Conservation (phyloP, 2,329 filamentous ascomycete species). For the Diaporthe nobilis region DNA sequence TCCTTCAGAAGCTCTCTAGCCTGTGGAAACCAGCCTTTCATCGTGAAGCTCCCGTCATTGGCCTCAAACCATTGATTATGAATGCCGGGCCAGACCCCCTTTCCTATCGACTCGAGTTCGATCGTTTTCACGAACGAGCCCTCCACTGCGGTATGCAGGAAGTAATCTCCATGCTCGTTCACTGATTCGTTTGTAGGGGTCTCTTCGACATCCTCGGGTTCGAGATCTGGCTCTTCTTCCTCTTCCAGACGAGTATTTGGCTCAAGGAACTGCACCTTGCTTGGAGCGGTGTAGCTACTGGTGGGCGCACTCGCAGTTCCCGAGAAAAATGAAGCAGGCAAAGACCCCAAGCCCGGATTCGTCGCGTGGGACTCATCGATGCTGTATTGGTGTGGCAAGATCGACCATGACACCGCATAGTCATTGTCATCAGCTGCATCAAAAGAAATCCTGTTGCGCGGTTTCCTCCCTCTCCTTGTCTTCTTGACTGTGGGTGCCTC, state of each 20-base stretch:
- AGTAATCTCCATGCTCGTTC: conserved; percentile 15
- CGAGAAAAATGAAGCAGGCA: conserved; percentile 47
- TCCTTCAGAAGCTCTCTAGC: conserved; percentile 53
- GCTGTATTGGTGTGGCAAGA: conserved; percentile 35
- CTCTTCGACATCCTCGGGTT: conserved; percentile 38
- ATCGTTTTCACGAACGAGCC: conserved; percentile 8
- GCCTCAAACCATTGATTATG: conserved; percentile 52
- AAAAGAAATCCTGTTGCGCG: background rate
- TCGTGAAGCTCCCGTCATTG: conserved; percentile 55
- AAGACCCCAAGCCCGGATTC: conserved; percentile 43
- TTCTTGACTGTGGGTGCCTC: conserved; percentile 8
- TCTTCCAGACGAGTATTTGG: conserved; percentile 58
- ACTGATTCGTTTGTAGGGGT: conserved; percentile 26
- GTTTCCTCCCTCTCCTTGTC: conserved; percentile 31
- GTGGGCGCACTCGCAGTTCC: conserved; percentile 12
- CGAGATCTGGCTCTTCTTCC: conserved; percentile 42
- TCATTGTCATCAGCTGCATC: conserved; percentile 21
- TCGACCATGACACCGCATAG: background rate
- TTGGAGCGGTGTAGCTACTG: conserved; percentile 33
- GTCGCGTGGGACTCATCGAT: conserved; percentile 27
- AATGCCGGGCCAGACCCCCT: conserved; percentile 37
- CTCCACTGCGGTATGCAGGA: background rate
- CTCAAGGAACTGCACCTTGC: conserved; percentile 55
- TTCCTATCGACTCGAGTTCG: conserved; percentile 27
- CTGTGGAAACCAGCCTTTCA: conserved; percentile 61